A percentile compares a stretch with the other conserved stretches of the same genome.
Conservation (phyloP, 495 filamentous ascomycete genomes). For the Aspergillus diversus region DNA sequence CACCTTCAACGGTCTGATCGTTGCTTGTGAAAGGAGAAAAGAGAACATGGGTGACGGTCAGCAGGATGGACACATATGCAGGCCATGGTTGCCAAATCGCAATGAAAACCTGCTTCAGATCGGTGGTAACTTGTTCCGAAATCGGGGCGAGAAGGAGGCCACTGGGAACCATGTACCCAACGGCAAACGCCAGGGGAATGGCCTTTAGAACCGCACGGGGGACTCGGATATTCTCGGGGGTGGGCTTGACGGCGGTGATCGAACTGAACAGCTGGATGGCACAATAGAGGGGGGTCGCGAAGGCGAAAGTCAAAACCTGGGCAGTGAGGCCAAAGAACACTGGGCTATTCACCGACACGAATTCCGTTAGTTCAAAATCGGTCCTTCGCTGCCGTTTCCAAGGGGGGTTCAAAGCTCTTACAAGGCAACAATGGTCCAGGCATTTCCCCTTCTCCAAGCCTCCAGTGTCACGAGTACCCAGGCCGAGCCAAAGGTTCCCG, state of each 20-base stretch:
- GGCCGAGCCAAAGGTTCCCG: slow-evolving; percentile 57
- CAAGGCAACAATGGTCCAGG: slow-evolving; percentile 55
- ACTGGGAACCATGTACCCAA: slow-evolving; percentile 57
- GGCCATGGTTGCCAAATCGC: slow-evolving; percentile 66
- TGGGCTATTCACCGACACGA: slow-evolving; percentile 34
- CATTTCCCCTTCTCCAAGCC: slow-evolving; percentile 57
- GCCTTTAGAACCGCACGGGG: slow-evolving; percentile 49
- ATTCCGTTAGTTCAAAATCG: not conserved
- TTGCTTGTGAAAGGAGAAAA: slow-evolving; percentile 42
- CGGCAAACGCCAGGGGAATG: slow-evolving; percentile 49
- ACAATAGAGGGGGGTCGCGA: slow-evolving; percentile 56
- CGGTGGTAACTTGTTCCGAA: slow-evolving; percentile 44
- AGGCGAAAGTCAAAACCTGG: slow-evolving; percentile 57
- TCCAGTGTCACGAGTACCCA: slow-evolving; percentile 62
- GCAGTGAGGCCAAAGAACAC: slow-evolving; percentile 54
- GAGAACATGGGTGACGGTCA: slow-evolving; percentile 34
- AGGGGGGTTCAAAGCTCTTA: slow-evolving; percentile 31
- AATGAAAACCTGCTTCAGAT: slow-evolving; percentile 59
- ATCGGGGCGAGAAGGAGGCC: slow-evolving; percentile 56
- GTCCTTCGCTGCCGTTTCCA: not conserved
- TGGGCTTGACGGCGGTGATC: slow-evolving; percentile 48
- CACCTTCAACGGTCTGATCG: slow-evolving; percentile 22
- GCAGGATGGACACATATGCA: slow-evolving; percentile 45
- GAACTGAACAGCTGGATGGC: slow-evolving; percentile 58
- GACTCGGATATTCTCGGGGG: slow-evolving; percentile 51